A percentile compares a stretch with the other conserved stretches of the same genome.
These are phyloP conservation scores for Elaeis oleifera DNA, from an alignment of 202 grass and related monocot species.

Conservation along the genomic window DNA sequence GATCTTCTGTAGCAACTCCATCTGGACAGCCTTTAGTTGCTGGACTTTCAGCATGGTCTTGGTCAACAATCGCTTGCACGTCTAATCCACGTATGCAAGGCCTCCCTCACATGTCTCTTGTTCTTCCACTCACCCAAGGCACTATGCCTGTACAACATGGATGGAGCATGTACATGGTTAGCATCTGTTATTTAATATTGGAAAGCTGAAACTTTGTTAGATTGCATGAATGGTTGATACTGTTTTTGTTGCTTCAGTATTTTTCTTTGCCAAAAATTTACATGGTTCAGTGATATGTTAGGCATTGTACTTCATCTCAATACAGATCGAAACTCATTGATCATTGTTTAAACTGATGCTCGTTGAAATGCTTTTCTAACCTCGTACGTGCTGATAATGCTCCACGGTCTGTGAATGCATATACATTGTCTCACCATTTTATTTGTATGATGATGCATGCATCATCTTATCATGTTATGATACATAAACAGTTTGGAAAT, in stretches of 20 bases:
- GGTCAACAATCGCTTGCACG: constrained; percentile 4
- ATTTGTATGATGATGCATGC: no score
- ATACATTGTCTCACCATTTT: no score
- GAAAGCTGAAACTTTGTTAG: background rate
- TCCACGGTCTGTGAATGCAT: no score
- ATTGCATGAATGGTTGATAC: background rate
- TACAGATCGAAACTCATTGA: no score
- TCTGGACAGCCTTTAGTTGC: background rate
- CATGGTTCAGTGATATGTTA: no score
- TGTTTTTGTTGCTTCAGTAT: background rate
- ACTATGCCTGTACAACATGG: constrained; percentile 3
- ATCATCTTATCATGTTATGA: no score
- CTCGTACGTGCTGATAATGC: no score
- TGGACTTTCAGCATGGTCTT: constrained; percentile 8
- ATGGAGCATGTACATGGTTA: constrained; percentile 13
- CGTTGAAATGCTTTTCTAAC: no score
- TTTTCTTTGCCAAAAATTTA: background rate
- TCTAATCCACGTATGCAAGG: background rate
- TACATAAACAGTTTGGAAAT: no score
- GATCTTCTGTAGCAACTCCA: no score
- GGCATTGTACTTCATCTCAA: no score
- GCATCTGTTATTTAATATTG: background rate
- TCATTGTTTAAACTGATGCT: no score
- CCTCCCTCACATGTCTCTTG: constrained; percentile 4
- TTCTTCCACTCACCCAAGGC: constrained; percentile 6